phyloP scores from a whole-genome alignment of 345 rosid genomes.

The Punica granatum region DNA sequence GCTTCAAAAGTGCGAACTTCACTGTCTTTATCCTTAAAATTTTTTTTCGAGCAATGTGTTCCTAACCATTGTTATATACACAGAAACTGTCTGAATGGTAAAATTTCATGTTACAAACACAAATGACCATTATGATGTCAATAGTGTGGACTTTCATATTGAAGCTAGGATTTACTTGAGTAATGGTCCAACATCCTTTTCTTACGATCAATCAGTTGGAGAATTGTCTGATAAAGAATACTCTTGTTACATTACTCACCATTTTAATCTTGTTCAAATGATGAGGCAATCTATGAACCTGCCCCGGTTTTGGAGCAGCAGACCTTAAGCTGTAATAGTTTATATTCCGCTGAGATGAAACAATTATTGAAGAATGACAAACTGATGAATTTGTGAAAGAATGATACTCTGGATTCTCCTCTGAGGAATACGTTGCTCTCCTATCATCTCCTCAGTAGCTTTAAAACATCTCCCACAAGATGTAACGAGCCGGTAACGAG shows the following conservation, averaged over 20 bases:
- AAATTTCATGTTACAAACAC: background rate
- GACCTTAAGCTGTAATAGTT: background rate
- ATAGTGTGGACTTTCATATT: background rate
- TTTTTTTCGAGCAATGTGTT: background rate
- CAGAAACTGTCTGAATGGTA: background rate
- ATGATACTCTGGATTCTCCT: background rate
- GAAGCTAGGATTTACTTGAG: background rate
- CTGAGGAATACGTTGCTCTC: background rate
- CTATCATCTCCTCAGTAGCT: conserved; percentile 45
- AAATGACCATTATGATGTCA: background rate
- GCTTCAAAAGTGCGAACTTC: background rate
- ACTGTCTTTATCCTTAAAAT: background rate
- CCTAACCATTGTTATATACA: background rate
- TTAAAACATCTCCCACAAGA: conserved; percentile 76
- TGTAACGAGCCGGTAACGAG: conserved; percentile 80
- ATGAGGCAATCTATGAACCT: too few relatives aligned
- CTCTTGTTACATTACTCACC: too few relatives aligned
- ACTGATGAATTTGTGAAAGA: background rate
- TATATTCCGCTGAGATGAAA: background rate
- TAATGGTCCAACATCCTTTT: background rate
- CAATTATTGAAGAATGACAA: background rate
- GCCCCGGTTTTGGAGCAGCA: too few relatives aligned
- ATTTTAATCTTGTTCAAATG: too few relatives aligned
- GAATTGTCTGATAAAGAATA: background rate
- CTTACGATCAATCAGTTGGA: background rate